These are phyloP conservation scores for Entophlyctis helioformis DNA, from an alignment of 192 early-diverging fungal genomes.

Conservation along the genomic window DNA sequence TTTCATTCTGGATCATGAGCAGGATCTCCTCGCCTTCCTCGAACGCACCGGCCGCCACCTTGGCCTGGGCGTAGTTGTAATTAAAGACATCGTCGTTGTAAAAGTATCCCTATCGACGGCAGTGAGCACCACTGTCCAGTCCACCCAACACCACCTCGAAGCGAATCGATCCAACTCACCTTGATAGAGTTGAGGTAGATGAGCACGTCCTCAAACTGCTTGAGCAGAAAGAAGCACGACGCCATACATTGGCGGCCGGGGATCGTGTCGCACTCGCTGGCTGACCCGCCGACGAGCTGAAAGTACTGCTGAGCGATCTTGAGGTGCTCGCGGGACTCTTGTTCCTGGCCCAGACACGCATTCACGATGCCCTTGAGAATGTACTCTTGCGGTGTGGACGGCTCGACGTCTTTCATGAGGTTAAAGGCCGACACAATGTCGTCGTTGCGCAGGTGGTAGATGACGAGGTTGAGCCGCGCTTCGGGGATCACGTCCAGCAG, in stretches of 20 bases:
- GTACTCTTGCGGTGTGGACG: slow-evolving; percentile 48
- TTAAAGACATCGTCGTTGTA: slow-evolving; percentile 60
- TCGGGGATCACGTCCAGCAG: slow-evolving; percentile 49
- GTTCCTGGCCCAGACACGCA: slow-evolving; percentile 45
- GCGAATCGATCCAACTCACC: slow-evolving; percentile 10
- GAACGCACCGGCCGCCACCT: slow-evolving; percentile 41
- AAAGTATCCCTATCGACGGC: slow-evolving; percentile 37
- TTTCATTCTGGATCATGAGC: slow-evolving; percentile 43
- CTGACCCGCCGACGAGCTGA: slow-evolving; percentile 45
- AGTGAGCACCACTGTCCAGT: not conserved
- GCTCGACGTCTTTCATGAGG: slow-evolving; percentile 54
- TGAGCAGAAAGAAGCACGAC: slow-evolving; percentile 46
- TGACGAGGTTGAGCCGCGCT: slow-evolving; percentile 47
- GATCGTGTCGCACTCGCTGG: slow-evolving; percentile 52
- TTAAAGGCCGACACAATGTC: slow-evolving; percentile 45
- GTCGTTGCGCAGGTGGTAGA: slow-evolving; percentile 43
- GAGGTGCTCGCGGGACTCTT: slow-evolving; percentile 47
- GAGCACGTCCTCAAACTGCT: slow-evolving; percentile 53
- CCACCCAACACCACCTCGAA: not conserved
- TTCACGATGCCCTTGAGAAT: slow-evolving; percentile 54
- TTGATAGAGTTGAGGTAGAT: slow-evolving; percentile 54
- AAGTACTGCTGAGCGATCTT: slow-evolving; percentile 56
- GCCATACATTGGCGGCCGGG: slow-evolving; percentile 54
- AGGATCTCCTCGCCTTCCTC: slow-evolving; percentile 51
- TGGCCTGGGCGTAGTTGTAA: slow-evolving; percentile 50